Evolutionary conservation across 768 basidiomycete species (phyloP).

Genomic region (Leccinum ochraceum): DNA sequence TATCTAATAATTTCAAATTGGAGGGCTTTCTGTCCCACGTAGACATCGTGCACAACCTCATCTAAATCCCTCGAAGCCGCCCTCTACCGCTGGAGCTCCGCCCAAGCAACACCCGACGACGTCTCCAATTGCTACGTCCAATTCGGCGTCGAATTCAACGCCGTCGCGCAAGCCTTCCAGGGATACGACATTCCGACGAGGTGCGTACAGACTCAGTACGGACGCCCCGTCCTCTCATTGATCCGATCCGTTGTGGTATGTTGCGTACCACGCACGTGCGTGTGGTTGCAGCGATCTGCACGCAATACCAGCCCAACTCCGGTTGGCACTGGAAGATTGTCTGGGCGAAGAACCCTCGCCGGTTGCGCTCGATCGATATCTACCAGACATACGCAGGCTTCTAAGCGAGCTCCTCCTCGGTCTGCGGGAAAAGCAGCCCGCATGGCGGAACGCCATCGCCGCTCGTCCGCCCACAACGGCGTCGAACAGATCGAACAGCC

Average conservation of each 20-base stretch:
- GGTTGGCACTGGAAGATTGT: no score
- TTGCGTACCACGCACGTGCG: no score
- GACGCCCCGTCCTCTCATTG: no score
- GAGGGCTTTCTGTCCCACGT: no score
- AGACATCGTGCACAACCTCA: slow-evolving; percentile 66
- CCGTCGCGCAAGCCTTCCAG: slow-evolving; percentile 73
- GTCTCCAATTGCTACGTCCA: slow-evolving; percentile 91
- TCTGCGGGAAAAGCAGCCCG: slow-evolving; percentile 42
- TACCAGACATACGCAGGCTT: slow-evolving; percentile 39
- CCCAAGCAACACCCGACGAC: slow-evolving; percentile 59
- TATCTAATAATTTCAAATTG: no score
- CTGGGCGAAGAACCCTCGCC: slow-evolving; percentile 26
- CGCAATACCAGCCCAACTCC: no score
- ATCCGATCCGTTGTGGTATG: no score
- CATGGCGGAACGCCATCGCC: slow-evolving; percentile 25
- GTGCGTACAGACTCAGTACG: no score
- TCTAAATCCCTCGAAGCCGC: slow-evolving; percentile 76
- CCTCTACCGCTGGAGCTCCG: slow-evolving; percentile 66
- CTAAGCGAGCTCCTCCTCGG: slow-evolving; percentile 18
- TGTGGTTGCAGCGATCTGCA: no score
- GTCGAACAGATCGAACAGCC: slow-evolving; percentile 6
- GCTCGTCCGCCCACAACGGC: no score
- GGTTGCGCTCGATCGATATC: slow-evolving; percentile 35
- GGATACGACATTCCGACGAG: slow-evolving; percentile 46
- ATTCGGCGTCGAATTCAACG: slow-evolving; percentile 88